A percentile compares a stretch with the other conserved stretches of the same genome.
Evolutionary conservation across 352 stramenopile genomes (phyloP).

Genomic region (Phytopythium boreale): DNA sequence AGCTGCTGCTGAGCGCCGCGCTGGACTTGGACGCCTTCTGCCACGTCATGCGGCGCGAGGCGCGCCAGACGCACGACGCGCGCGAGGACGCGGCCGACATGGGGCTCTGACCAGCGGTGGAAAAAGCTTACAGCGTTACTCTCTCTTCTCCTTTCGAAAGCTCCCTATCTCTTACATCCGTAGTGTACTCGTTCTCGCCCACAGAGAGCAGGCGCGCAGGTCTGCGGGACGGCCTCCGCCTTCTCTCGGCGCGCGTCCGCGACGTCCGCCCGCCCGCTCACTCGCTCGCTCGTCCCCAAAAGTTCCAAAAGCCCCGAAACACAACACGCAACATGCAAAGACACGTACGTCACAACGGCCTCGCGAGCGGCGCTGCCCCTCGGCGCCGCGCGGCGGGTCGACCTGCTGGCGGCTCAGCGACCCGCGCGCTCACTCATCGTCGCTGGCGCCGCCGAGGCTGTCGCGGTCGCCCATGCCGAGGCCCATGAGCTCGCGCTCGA

Average conservation of each 20-base stretch:
- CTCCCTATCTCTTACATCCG: conserved; percentile 4
- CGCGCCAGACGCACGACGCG: conserved; percentile 40
- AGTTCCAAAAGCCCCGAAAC: not conserved
- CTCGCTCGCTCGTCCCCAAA: not conserved
- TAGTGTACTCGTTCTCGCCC: conserved; percentile 1
- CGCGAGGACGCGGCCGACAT: conserved; percentile 55
- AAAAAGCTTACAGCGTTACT: not conserved
- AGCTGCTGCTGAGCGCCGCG: conserved; percentile 37
- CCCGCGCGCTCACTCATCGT: not conserved
- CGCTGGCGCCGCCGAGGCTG: not conserved
- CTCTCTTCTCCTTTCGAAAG: not conserved
- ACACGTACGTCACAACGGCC: not conserved
- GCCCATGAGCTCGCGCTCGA: conserved; percentile 52
- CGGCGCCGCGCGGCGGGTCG: too few species aligned
- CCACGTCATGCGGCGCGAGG: conserved; percentile 44
- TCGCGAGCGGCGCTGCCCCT: not conserved
- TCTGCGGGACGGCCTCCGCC: not conserved
- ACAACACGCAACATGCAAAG: not conserved
- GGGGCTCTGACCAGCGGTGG: conserved; percentile 28
- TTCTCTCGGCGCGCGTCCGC: not conserved
- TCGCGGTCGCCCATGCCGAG: conserved; percentile 15
- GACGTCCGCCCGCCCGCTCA: too few species aligned
- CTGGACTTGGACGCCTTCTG: conserved; percentile 60
- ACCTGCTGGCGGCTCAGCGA: too few species aligned
- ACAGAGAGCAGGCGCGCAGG: not conserved